Base-by-base conservation (phyloP, 345 rosid genomes). In the Abelmoschus esculentus region DNA sequence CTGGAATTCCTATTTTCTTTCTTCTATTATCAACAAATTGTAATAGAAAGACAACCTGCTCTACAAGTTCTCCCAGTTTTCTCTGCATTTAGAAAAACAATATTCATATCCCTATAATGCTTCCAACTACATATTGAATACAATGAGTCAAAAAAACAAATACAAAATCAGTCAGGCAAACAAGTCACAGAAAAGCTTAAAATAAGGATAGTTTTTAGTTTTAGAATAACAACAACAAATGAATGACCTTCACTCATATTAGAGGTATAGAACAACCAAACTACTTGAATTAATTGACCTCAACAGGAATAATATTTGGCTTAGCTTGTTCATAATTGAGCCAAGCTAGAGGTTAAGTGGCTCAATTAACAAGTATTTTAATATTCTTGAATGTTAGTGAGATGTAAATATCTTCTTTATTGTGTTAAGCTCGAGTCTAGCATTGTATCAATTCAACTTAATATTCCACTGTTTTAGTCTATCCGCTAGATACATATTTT, bases 61-160 rank as follows among this genome's bases (percentile, higher is more conserved):
- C 87, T 96, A 95, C 78, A 44, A 95, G 83, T 74, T 87, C 87
- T 75, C 83, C 80, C 17, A 95, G 89, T 67, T 79, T 84, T 72
- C 75, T 76, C 99, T 95, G 87, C 59, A 70, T 79, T 67, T 47
- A 13, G 62, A 9, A 46, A 75, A 66, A n/a, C 26, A 66, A 67
- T 11, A 52, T n/a, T 67, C 46, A n/a, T 32, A 32, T 67, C 59
- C 3, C 10, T n/a, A 29, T 53, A 18, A 53, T 17, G 31, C n/a
- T 14, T 8, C 19, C 46, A 36, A 65, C 55, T 13, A 65, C 31
- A 12, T 3, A 28, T 22, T 26, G 14, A 28, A 66, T 46, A 47
- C 28, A 66, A 22, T 14, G 19, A 44, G 28, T 28, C 40, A 28
- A 0, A 65, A 8, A 26, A 7, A 22, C 26, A 28, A 15, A 64